Evolutionary conservation across 1,139 yeast species (phyloP), one percentile per base, ranked within the genome.

Genomic region (Lodderomyces pseudojiufengensis): DNA sequence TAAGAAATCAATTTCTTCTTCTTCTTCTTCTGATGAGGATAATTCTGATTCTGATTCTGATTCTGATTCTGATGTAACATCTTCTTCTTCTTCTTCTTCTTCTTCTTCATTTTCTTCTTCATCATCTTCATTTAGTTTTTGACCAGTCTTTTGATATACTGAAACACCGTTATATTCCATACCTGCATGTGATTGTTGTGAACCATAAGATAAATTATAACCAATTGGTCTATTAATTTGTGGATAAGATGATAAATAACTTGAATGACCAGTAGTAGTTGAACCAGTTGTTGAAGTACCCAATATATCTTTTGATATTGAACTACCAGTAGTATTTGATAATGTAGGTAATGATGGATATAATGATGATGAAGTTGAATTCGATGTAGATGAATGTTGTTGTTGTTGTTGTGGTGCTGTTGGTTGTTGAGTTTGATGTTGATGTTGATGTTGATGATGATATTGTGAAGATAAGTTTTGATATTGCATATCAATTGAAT

Each of bases 401-500:
- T 35, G 41, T 9, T 35, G 42, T 16, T 35, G 45, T 32, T 42
- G 45, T 15, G 14, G 29, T 36, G 44, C 24, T 38, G 44, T 13
- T 33, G 41, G 7, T 8, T 8, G 9, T 12, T 5, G 13, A 36
- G 44, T 8, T 18, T 35, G 44, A 16, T 33, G 43, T 14, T 41
- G 46, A 37, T 44, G 49, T 27, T 39, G 45, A 23, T 47, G 56
- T 21, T 42, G 48, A 27, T 36, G 35, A 7, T 18, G 48, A 12
- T 43, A 36, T 37, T 44, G 48, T 9, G 41, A 27, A 15, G 40
- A 33, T 37, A 37, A 35, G 40, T 46, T 52, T 38, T 59, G 64
- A 46, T 58, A 60, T 43, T 64, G 66, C 31, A 52, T 43, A 40
- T 70, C 78, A 50, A 80, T 72, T 14, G 80, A 73, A 33, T 61